Evolutionary conservation across 148 eudicot species (phyloP), one percentile per base, ranked within the genome.

Genomic region (Bassia scoparia): DNA sequence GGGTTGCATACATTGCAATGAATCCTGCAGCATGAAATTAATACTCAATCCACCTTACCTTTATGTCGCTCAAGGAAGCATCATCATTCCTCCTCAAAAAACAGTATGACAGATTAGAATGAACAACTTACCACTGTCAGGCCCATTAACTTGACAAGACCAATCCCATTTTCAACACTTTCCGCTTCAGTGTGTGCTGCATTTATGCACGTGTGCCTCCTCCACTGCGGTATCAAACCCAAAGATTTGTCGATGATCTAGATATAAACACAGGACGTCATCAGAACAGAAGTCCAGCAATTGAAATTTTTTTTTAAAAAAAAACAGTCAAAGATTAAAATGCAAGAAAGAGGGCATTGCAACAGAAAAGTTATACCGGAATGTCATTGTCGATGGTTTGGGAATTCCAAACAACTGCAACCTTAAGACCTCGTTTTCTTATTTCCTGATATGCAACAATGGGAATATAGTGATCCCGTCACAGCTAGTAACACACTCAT

Each of bases 211-310:
- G 93, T 93, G 92, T 44, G 98, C 98, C 81, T 93, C 98, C 84
- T 90, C 96, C 41, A 93, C 98, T 34, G 98, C 93, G 71, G 91
- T 81, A 73, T 93, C 98, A 83, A 93, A 93, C 61, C 98, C 98
- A 77, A 93, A 27, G 98, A 90, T 77, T 79, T 93, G 85, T 93
- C 98, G 78, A 93, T 93, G 59, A 93, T 86, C 96, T 90, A 80
- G 27, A 58, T 37, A 35, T n/a, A 41, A 69, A 59, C 35, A 70
- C 30, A 56, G 26, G 41, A 21, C 60, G 33, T 24, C 23, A 41
- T 61, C 67, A 68, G 69, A 10, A n/a, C n/a, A n/a, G n/a, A n/a
- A n/a, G n/a, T n/a, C n/a, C n/a, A n/a, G n/a, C n/a, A n/a, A n/a
- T n/a, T n/a, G n/a, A n/a, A n/a, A n/a, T n/a, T n/a, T n/a, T n/a